Evolutionary conservation across 202 grass and related monocot genomes (phyloP).

Genomic region (Brachypodium distachyon): DNA sequence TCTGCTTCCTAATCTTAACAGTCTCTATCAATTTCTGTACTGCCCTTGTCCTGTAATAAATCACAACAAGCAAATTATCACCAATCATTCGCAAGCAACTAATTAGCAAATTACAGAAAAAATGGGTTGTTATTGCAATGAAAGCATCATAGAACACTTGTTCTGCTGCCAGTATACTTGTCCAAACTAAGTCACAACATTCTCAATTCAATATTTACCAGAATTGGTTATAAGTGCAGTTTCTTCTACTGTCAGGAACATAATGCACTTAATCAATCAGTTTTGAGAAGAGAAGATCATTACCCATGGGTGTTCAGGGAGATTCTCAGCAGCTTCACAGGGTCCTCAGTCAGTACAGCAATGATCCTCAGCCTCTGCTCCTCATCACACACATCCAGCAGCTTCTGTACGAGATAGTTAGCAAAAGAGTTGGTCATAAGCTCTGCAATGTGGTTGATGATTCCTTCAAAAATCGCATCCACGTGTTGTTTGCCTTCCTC

Average conservation of each 20-base stretch:
- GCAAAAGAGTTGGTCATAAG: conserved; percentile 69
- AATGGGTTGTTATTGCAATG: not conserved
- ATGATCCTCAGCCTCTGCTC: conserved; percentile 53
- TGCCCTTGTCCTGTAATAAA: conserved; percentile 79
- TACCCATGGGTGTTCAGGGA: conserved; percentile 80
- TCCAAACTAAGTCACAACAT: not conserved
- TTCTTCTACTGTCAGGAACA: not conserved
- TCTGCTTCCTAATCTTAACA: conserved; percentile 43
- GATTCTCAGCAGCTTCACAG: conserved; percentile 34
- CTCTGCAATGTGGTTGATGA: conserved; percentile 55
- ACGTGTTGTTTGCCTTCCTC: conserved; percentile 57
- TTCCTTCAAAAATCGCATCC: conserved; percentile 63
- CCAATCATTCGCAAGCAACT: not conserved
- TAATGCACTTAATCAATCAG: not conserved
- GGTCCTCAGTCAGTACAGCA: conserved; percentile 40
- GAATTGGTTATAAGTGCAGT: not conserved
- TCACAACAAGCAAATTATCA: conserved; percentile 20
- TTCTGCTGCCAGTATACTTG: not conserved
- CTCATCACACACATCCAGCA: conserved; percentile 72
- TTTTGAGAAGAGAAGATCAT: conserved; percentile 16
- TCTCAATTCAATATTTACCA: not conserved
- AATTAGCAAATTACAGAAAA: not conserved
- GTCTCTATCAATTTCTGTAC: conserved; percentile 88
- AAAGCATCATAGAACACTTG: not conserved
- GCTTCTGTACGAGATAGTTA: conserved; percentile 89